These are phyloP conservation scores for Ascobolus immersus DNA, from an alignment of 495 filamentous ascomycete genomes.

Conservation along the genomic window DNA sequence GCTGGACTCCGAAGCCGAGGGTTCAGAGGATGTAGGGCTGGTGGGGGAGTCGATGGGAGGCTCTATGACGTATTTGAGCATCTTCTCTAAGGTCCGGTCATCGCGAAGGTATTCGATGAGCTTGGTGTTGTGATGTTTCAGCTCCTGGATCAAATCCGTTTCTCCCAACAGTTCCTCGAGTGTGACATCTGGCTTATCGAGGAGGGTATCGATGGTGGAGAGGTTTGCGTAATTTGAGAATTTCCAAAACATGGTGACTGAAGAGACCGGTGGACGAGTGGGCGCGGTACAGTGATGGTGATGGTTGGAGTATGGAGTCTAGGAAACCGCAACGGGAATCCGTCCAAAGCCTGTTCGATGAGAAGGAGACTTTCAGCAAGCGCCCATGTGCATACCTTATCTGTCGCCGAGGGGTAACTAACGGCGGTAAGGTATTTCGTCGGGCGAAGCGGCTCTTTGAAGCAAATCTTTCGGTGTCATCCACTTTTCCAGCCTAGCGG, in stretches of 20 bases:
- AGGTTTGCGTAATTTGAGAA: conserved; percentile 96
- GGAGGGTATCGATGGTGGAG: conserved; percentile 82
- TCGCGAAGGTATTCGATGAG: conserved; percentile 88
- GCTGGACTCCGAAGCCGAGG: conserved; percentile 21
- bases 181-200: conserved; percentile 81
- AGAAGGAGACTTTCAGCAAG: too few relatives aligned
- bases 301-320: too few relatives aligned
- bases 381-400: too few relatives aligned
- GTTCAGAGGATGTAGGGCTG: conserved; percentile 23
- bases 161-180: conserved; percentile 93
- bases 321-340: too few relatives aligned
- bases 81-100: conserved; percentile 55
- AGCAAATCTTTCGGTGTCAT: too few relatives aligned
- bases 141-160: conserved; percentile 81
- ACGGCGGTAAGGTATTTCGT: too few relatives aligned
- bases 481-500: too few relatives aligned
- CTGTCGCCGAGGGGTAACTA: too few relatives aligned
- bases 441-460: too few relatives aligned
- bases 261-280: conserved; percentile 16
- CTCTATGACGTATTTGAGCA: conserved; percentile 77
- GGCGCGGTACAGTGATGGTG: conserved; percentile 9
- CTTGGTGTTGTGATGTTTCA: conserved; percentile 95
- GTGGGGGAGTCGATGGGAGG: conserved; percentile 36
- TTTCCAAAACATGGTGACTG: conserved; percentile 80
- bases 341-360: too few relatives aligned